A percentile compares a stretch with the other conserved stretches of the same genome.
Conservation (phyloP, 805 yeast genomes). For the Zygotorulaspora florentina region DNA sequence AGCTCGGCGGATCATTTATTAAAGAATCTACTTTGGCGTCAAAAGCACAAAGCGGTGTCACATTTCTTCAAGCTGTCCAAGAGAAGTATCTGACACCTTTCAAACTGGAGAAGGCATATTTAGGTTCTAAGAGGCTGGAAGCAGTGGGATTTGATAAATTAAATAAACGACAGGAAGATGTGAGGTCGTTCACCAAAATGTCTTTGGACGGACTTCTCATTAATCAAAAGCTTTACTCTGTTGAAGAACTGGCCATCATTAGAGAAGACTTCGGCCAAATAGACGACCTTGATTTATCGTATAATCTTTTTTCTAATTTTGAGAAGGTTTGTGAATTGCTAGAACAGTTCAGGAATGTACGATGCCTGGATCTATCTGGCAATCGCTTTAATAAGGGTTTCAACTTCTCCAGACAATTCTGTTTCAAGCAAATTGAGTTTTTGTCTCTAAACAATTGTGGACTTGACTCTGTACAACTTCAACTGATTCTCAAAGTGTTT, state of each 20-base stretch:
- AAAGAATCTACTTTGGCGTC: slow-evolving; percentile 24
- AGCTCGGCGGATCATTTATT: slow-evolving; percentile 25
- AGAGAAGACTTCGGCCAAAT: slow-evolving; percentile 17
- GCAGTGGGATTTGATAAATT: slow-evolving; percentile 62
- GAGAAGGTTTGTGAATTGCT: slow-evolving; percentile 39
- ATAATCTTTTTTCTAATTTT: slow-evolving; percentile 49
- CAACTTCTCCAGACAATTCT: neutral
- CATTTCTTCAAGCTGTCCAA: slow-evolving; percentile 48
- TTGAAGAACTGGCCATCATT: neutral
- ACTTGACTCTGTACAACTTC: slow-evolving; percentile 6
- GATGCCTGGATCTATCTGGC: slow-evolving; percentile 50
- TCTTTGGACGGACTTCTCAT: slow-evolving; percentile 48
- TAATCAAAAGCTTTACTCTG: slow-evolving; percentile 3
- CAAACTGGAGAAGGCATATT: slow-evolving; percentile 34
- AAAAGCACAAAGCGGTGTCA: slow-evolving; percentile 29
- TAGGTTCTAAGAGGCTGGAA: slow-evolving; percentile 58
- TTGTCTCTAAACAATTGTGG: slow-evolving; percentile 28
- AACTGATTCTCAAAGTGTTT: slow-evolving; percentile 26
- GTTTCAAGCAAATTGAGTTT: slow-evolving; percentile 8
- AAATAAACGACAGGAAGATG: slow-evolving; percentile 45
- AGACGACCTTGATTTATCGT: slow-evolving; percentile 52
- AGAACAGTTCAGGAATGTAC: slow-evolving; percentile 36
- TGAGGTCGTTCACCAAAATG: slow-evolving; percentile 42
- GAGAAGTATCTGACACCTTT: slow-evolving; percentile 43
- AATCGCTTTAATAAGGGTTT: slow-evolving; percentile 30